These are phyloP conservation scores for Solanum commersonii DNA, from an alignment of 257 asterid genomes.

Conservation along the genomic window DNA sequence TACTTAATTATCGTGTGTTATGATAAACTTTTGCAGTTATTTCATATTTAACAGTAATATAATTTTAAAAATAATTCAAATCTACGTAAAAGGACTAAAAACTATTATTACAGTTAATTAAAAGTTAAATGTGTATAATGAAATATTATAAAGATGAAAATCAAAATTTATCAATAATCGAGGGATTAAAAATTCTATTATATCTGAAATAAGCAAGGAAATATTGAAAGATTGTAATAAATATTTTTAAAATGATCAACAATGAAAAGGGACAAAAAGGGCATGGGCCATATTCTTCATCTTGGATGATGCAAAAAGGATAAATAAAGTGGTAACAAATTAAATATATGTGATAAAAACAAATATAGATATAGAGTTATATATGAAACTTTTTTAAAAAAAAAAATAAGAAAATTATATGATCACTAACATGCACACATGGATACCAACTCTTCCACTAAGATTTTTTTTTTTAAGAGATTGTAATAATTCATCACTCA, in stretches of 20 bases:
- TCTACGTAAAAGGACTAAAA: not conserved
- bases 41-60: not conserved
- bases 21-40: not conserved
- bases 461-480: not conserved
- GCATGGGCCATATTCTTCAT: constrained; percentile 7
- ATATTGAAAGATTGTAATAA: not conserved
- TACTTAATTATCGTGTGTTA: not conserved
- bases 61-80: not conserved
- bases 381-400: not conserved
- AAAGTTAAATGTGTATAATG: not conserved
- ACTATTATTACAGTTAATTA: not conserved
- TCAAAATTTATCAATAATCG: not conserved
- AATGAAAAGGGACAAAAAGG: constrained; percentile 25
- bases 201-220: not conserved
- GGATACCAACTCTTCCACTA: constrained; percentile 15
- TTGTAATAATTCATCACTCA: constrained; percentile 3
- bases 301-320: constrained; percentile 1
- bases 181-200: not conserved
- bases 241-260: not conserved
- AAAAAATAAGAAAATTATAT: not conserved
- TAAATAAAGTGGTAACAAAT: not conserved
- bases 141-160: not conserved
- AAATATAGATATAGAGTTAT: not conserved
- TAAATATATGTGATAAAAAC: not conserved
- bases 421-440: constrained; percentile 13